These are phyloP conservation scores for Cairneyella variabilis DNA, from an alignment of 495 filamentous ascomycete genomes.

Conservation along the genomic window DNA sequence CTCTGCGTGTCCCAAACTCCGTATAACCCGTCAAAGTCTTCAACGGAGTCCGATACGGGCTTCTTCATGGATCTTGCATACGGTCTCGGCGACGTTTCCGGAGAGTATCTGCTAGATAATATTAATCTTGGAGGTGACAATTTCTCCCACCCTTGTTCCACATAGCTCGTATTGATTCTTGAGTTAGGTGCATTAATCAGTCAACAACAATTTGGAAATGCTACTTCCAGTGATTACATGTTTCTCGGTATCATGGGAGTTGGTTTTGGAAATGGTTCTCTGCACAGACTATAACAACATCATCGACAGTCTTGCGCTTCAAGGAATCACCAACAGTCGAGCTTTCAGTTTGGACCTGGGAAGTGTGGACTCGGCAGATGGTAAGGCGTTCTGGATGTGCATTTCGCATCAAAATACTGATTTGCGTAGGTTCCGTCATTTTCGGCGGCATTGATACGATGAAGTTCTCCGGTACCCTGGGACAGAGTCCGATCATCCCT, in stretches of 20 bases:
- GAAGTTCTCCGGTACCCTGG: conserved; percentile 63
- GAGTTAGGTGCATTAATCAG: too few relatives aligned
- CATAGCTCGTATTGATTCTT: too few relatives aligned
- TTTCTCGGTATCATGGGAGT: conserved; percentile 72
- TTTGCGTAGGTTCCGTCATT: too few relatives aligned
- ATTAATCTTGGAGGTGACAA: background rate
- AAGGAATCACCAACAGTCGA: conserved; percentile 61
- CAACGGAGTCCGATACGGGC: background rate
- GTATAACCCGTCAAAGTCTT: conserved; percentile 1
- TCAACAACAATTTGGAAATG: too few relatives aligned
- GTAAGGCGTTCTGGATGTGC: too few relatives aligned
- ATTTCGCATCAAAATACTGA: too few relatives aligned
- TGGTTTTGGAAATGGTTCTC: conserved; percentile 46
- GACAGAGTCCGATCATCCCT: conserved; percentile 25
- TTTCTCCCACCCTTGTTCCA: too few relatives aligned
- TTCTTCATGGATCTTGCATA: background rate
- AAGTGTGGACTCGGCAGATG: conserved; percentile 25
- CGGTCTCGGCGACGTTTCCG: background rate
- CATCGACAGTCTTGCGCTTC: conserved; percentile 56
- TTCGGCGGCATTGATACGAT: conserved; percentile 79
- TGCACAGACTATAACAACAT: conserved; percentile 63
- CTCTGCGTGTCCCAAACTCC: background rate
- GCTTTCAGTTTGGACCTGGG: conserved; percentile 71
- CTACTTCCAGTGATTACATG: conserved; percentile 32
- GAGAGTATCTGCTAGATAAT: conserved; percentile 2